These are phyloP conservation scores for Penicillium lagena DNA, from an alignment of 495 filamentous ascomycete genomes.

Conservation along the genomic window DNA sequence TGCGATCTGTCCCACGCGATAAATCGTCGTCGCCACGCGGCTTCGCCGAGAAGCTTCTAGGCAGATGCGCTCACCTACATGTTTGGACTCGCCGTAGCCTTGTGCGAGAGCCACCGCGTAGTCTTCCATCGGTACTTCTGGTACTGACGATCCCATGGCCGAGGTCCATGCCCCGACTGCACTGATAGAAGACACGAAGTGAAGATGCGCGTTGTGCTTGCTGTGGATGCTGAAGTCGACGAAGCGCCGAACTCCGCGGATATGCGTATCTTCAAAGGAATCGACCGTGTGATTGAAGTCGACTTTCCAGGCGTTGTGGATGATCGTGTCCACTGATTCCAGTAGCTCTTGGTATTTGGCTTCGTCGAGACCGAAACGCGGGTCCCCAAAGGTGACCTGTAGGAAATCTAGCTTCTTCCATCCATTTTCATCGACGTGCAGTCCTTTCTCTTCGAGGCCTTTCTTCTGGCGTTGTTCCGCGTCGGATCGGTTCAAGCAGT, in stretches of 20 bases:
- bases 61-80: conserved; percentile 46
- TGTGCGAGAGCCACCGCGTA: conserved; percentile 18
- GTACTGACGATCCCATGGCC: conserved; percentile 26
- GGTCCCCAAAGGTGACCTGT: conserved; percentile 39
- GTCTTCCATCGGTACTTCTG: conserved; percentile 42
- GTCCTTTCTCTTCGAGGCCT: conserved; percentile 14
- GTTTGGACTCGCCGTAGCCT: conserved; percentile 55
- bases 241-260: conserved; percentile 46
- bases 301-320: conserved; percentile 62
- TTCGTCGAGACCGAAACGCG: conserved; percentile 38
- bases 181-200: conserved; percentile 53
- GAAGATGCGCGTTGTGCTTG: conserved; percentile 42
- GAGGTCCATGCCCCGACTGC: conserved; percentile 31
- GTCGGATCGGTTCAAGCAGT: conserved; percentile 49
- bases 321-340: conserved; percentile 39
- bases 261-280: conserved; percentile 50
- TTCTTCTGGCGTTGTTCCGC: conserved; percentile 14
- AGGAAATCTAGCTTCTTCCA: conserved; percentile 38
- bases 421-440: conserved; percentile 1
- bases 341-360: conserved; percentile 36
- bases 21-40: conserved; percentile 37
- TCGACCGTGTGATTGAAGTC: conserved; percentile 54
- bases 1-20: conserved; percentile 54
- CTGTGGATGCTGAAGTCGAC: conserved; percentile 40
- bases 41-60: conserved; percentile 32